phyloP scores from a whole-genome alignment of 2,329 filamentous ascomycete genomes.

The Fusarium cyanostomum region DNA sequence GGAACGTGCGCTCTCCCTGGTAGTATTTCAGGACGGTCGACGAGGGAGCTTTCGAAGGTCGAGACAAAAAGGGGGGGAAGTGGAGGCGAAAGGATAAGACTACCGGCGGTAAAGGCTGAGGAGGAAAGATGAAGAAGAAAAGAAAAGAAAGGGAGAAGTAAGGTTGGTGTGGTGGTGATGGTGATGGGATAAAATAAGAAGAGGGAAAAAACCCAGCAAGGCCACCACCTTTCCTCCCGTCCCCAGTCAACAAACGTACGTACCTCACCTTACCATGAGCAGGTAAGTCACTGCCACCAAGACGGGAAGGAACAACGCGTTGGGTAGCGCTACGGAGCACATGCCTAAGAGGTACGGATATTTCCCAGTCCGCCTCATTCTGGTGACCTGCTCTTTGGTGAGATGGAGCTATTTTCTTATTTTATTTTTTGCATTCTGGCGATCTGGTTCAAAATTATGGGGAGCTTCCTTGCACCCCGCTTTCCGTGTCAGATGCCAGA shows the following conservation, averaged over 20 bases:
- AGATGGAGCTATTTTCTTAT: constrained; percentile 24
- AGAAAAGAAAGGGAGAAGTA: constrained; percentile 20
- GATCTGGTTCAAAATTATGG: constrained; percentile 39
- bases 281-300: constrained; percentile 31
- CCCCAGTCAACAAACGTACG: constrained; percentile 29
- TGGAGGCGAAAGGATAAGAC: constrained; percentile 16
- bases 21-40: constrained; percentile 32
- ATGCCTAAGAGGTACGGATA: constrained; percentile 34
- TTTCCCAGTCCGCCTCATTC: constrained; percentile 27
- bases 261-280: constrained; percentile 26
- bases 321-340: constrained; percentile 35
- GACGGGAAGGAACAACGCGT: constrained; percentile 22
- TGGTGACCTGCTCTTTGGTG: constrained; percentile 17
- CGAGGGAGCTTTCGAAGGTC: constrained; percentile 27
- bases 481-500: constrained; percentile 20
- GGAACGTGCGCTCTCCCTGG: constrained; percentile 43
- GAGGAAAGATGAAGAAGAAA: constrained; percentile 29
- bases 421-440: constrained; percentile 20
- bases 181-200: constrained; percentile 32
- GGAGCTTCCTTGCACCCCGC: constrained; percentile 38
- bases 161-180: constrained; percentile 37
- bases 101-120: constrained; percentile 15
- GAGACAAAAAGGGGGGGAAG: constrained; percentile 14
- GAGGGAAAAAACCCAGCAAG: constrained; percentile 14
- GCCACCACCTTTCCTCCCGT: constrained; percentile 17